Evolutionary conservation across 1,284 basidiomycete genomes (phyloP).

Genomic region (Cutaneotrichosporon sp.): DNA sequence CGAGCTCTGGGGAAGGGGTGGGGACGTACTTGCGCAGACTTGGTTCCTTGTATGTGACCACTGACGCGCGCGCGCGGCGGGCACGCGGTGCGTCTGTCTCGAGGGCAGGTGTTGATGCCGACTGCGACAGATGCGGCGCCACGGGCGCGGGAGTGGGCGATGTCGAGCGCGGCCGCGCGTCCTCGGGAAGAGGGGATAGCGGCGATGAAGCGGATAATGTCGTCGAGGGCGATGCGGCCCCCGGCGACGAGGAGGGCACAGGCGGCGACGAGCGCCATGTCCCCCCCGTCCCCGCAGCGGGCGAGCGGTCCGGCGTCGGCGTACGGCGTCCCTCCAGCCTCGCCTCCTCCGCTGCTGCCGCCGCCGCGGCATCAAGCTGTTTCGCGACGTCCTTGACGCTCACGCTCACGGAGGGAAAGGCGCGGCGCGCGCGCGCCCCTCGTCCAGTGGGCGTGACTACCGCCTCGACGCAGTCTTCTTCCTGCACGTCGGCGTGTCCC

Average conservation of each 20-base stretch:
- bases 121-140: neutral
- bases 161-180: too few species aligned
- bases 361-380: neutral
- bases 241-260: neutral
- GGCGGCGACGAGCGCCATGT: too few species aligned
- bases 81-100: constrained; percentile 6
- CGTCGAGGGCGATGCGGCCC: too few species aligned
- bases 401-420: too few species aligned
- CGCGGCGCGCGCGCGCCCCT: too few species aligned
- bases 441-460: neutral
- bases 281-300: too few species aligned
- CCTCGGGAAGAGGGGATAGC: too few species aligned
- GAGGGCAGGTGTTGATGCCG: neutral
- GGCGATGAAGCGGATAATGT: neutral
- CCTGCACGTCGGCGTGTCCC: neutral
- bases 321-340: too few species aligned
- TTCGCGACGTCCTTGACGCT: neutral
- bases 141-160: too few species aligned
- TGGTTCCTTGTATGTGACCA: constrained; percentile 20
- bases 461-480: constrained; percentile 4
- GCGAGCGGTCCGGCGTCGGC: too few species aligned
- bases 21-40: constrained; percentile 9
- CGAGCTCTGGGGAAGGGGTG: neutral
- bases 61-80: constrained; percentile 12
- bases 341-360: neutral